phyloP scores from a whole-genome alignment of 345 rosid genomes.

The Gossypium arboreum region DNA sequence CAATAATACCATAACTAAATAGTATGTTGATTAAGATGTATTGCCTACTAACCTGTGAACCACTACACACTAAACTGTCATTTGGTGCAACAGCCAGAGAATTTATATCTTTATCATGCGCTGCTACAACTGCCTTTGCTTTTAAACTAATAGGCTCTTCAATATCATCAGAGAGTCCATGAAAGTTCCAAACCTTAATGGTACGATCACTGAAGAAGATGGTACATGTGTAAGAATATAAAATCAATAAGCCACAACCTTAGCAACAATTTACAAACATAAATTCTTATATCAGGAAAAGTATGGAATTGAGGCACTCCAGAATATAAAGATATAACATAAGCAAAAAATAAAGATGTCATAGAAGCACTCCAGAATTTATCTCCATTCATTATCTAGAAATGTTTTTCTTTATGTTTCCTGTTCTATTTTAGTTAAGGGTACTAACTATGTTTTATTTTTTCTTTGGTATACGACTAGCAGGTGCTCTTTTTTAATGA shows the following conservation, averaged over 20 bases:
- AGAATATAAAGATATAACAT: neutral
- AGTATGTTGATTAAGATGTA: neutral
- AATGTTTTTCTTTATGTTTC: neutral
- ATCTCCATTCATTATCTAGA: neutral
- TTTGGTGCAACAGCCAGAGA: constrained; percentile 85
- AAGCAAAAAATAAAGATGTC: neutral
- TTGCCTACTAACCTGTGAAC: constrained; percentile 68
- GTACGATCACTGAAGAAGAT: constrained; percentile 72
- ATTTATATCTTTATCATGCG: constrained; percentile 92
- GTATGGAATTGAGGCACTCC: neutral
- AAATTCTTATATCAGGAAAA: neutral
- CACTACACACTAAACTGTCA: constrained; percentile 86
- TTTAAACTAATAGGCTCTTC: constrained; percentile 66
- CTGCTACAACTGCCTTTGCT: constrained; percentile 86
- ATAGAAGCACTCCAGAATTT: neutral
- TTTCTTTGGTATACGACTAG: neutral
- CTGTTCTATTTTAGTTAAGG: neutral
- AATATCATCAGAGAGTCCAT: constrained; percentile 52
- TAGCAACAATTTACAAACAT: neutral
- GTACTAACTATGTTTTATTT: neutral
- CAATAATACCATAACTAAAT: neutral
- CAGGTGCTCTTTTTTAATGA: neutral
- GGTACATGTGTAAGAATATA: constrained; percentile 3
- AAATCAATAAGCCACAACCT: neutral
- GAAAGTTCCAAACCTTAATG: constrained; percentile 87